Evolutionary conservation across 1,284 basidiomycete genomes (phyloP).

Genomic region (Inonotus hispidus): DNA sequence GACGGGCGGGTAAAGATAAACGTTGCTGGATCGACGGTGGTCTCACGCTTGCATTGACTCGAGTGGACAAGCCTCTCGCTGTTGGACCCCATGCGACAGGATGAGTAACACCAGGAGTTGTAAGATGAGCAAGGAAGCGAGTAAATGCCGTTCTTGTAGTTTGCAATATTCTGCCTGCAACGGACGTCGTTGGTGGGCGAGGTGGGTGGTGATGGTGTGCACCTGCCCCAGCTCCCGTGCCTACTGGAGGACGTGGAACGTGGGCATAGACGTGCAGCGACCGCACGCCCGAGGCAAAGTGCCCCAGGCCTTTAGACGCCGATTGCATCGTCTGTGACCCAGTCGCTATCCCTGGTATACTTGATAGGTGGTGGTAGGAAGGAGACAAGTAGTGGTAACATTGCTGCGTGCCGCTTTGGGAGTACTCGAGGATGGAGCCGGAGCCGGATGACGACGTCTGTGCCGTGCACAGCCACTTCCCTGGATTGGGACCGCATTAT

Average conservation of each 20-base stretch:
- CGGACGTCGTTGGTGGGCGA: not conserved
- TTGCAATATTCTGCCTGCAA: slow-evolving; percentile 6
- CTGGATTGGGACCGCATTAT: no score
- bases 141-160: slow-evolving; percentile 46
- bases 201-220: slow-evolving; percentile 3
- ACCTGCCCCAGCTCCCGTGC: not conserved
- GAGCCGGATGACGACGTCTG: not conserved
- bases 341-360: not conserved
- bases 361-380: not conserved
- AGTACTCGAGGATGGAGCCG: slow-evolving; percentile 1
- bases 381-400: not conserved
- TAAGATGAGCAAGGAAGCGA: slow-evolving; percentile 51
- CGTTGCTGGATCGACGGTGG: slow-evolving; percentile 32
- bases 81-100: slow-evolving; percentile 26
- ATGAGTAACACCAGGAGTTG: slow-evolving; percentile 46
- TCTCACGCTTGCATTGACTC: slow-evolving; percentile 19
- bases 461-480: no score
- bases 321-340: slow-evolving; percentile 10
- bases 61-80: slow-evolving; percentile 36
- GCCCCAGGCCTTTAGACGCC: slow-evolving; percentile 17
- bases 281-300: slow-evolving; percentile 11
- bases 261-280: slow-evolving; percentile 14
- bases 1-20: slow-evolving; percentile 42
- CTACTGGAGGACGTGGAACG: not conserved
- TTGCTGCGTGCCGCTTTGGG: no score